Evolutionary conservation across 805 yeast genomes (phyloP).

Genomic region (Ogataea populi-albae): DNA sequence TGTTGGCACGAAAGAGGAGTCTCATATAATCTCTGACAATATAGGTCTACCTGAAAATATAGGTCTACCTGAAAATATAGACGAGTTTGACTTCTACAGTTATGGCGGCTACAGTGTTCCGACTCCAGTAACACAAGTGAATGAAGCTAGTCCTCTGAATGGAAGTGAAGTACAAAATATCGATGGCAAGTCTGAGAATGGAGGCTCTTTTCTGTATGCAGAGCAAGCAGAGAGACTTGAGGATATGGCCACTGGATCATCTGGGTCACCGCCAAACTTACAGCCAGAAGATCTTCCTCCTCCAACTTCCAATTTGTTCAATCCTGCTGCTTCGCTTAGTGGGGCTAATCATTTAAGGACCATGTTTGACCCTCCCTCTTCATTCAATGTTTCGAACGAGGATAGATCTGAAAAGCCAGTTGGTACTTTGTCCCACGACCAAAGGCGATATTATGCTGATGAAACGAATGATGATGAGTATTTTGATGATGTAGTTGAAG

Average conservation of each 20-base stretch:
- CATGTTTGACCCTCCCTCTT: conserved; percentile 31
- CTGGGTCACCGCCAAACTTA: too few species aligned
- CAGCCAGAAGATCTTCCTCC: conserved; percentile 23
- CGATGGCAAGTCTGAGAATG: too few species aligned
- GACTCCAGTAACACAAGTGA: conserved; percentile 8
- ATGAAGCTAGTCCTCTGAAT: conserved; percentile 6
- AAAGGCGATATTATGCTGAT: conserved; percentile 27
- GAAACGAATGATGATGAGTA: conserved; percentile 31
- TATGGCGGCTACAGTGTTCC: conserved; percentile 33
- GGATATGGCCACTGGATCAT: too few species aligned
- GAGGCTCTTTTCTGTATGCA: too few species aligned
- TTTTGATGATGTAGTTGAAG: conserved; percentile 31
- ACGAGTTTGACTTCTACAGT: conserved; percentile 30
- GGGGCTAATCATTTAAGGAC: conserved; percentile 21
- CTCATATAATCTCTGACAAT: conserved; percentile 11
- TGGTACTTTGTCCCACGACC: conserved; percentile 24
- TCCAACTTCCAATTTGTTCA: conserved; percentile 16
- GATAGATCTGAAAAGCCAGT: background rate
- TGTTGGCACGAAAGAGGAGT: conserved; percentile 1
- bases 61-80: conserved; percentile 12
- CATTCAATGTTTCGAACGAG: conserved; percentile 5
- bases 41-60: conserved; percentile 13
- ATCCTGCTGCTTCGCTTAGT: conserved; percentile 18
- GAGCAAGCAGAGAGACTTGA: too few species aligned
- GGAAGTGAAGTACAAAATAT: too few species aligned